phyloP scores from a whole-genome alignment of 495 filamentous ascomycete species.

The Trichocladium antarcticum region DNA sequence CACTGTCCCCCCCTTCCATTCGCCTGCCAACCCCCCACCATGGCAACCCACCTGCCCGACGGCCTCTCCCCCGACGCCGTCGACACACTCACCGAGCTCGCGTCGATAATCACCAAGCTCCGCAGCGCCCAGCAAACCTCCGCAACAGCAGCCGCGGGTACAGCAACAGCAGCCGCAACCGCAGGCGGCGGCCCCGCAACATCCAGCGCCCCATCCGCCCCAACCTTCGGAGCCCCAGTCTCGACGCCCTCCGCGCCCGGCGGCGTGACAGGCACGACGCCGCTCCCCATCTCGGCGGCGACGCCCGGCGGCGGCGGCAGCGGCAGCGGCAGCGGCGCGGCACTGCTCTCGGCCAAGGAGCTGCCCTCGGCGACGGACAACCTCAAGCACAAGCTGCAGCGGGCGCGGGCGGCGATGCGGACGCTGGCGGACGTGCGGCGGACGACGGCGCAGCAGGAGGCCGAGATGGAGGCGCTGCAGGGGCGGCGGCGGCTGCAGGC shows the following conservation, averaged over 20 bases:
- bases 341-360: constrained; percentile 59
- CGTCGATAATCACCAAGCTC: constrained; percentile 64
- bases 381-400: constrained; percentile 69
- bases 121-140: constrained; percentile 31
- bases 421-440: constrained; percentile 64
- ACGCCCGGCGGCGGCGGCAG: constrained; percentile 3
- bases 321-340: constrained; percentile 8
- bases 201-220: not conserved
- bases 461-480: constrained; percentile 67
- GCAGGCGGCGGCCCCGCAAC: not conserved
- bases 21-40: constrained; percentile 1
- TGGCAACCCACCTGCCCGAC: constrained; percentile 30
- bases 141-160: constrained; percentile 10
- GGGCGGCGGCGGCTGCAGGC: constrained; percentile 50
- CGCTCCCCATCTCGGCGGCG: constrained; percentile 19
- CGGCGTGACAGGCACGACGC: constrained; percentile 24
- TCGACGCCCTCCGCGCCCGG: not conserved
- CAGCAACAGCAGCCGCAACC: constrained; percentile 3
- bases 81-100: constrained; percentile 75
- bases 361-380: constrained; percentile 61
- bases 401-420: constrained; percentile 56
- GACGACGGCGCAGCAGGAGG: constrained; percentile 64
- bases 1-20: not conserved
- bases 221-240: constrained; percentile 15
- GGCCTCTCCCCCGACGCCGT: constrained; percentile 53